A percentile compares a stretch with the other conserved stretches of the same genome.
Evolutionary conservation across 1,139 yeast genomes (phyloP).

Genomic region (Candida buenavistaensis): DNA sequence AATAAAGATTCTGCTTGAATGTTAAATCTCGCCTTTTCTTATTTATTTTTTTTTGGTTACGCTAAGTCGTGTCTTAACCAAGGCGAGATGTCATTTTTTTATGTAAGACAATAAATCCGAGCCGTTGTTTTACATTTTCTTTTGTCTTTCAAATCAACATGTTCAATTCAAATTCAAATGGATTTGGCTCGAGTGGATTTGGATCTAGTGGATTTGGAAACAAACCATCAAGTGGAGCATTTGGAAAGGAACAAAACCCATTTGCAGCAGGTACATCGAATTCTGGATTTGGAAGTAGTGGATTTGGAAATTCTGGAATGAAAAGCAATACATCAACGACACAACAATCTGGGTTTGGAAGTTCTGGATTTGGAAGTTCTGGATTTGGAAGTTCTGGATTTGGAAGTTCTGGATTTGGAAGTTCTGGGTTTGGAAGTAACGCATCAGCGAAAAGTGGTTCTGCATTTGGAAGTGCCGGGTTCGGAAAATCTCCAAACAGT

Average conservation of each 20-base stretch:
- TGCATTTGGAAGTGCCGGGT: constrained; percentile 12
- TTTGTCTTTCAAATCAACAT: too few species aligned
- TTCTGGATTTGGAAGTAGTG: constrained; percentile 6
- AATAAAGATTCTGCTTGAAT: too few species aligned
- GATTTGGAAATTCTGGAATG: constrained; percentile 5
- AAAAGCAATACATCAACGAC: background rate
- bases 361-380: constrained; percentile 14
- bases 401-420: constrained; percentile 15
- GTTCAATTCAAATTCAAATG: constrained; percentile 3
- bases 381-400: constrained; percentile 3
- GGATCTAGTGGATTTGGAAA: constrained; percentile 24
- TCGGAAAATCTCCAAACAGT: constrained; percentile 8
- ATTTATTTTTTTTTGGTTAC: too few species aligned
- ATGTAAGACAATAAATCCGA: too few species aligned
- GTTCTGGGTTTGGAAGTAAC: constrained; percentile 6
- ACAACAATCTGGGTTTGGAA: background rate
- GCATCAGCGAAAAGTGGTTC: background rate
- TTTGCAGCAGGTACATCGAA: constrained; percentile 11
- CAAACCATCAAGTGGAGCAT: constrained; percentile 12
- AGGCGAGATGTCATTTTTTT: too few species aligned
- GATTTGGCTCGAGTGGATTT: constrained; percentile 19
- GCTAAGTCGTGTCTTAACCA: too few species aligned
- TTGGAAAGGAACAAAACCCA: constrained; percentile 14
- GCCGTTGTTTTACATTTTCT: too few species aligned
- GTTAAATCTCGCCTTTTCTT: too few species aligned